Evolutionary conservation across 2,329 filamentous ascomycete genomes (phyloP), one percentile per base, ranked within the genome.

Genomic region (Colletotrichum incanum): DNA sequence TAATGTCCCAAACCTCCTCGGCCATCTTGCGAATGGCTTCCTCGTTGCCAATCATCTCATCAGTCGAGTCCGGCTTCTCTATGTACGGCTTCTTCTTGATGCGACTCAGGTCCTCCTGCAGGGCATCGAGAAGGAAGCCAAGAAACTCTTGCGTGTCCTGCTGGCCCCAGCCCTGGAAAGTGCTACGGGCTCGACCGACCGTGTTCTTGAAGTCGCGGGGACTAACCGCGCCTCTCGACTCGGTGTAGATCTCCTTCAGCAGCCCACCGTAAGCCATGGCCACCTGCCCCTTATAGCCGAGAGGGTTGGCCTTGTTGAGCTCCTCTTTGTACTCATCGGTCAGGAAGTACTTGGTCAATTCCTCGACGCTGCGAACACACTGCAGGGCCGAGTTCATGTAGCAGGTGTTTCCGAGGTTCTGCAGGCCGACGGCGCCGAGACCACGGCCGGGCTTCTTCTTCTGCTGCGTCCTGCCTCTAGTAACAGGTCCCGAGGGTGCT

Each of bases 341-440:
- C 61, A 98, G 82, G 82, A 99, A 98, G 82, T 98, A 99, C 78
- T 95, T 92, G 6, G 94, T 96, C 74, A 99, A 85, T 82, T 99
- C 96, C 79, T 98, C 94, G 0, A 98, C 95, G 76, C 94, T 97
- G 62, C 96, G 92, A 63, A 99, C 90, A 80, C 96, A 99, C 80
- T 99, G 96, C 66, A 98, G 86, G 12, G 96, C 96, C 28, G 96
- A 98, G 82, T 98, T 98, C 95, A 98, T 98, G 84, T 99, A 99
- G 83, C 96, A 99, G 0, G 96, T 98, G 78, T 99, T 99, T 60
- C 96, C 96, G 18, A 99, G 85, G 78, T 99, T 99, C 74, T 90
- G 91, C 64, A 99, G 85, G 43, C 96, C 96, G 52, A 95, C 93
- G 50, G 92, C 93, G 41, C 96, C 96, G 43, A 91, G 83, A 16